Evolutionary conservation across 225 moss, liverwort and hornwort species (phyloP).

Genomic region (Marchantia paleacea): DNA sequence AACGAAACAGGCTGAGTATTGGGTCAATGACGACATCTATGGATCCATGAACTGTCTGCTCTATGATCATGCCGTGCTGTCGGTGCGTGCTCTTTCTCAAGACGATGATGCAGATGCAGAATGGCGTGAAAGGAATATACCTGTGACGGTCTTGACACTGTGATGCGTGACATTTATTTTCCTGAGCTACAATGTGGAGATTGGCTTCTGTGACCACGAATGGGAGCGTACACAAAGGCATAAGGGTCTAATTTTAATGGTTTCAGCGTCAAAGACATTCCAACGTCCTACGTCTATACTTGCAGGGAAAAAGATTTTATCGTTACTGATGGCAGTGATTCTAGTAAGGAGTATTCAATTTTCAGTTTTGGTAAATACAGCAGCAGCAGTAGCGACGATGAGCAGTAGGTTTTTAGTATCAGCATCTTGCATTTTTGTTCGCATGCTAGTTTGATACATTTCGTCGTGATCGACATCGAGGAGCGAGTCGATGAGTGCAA

Average conservation of each 20-base stretch:
- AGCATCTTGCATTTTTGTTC: constrained; percentile 25
- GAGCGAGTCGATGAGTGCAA: background rate
- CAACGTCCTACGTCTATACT: constrained; percentile 10
- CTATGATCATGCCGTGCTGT: constrained; percentile 26
- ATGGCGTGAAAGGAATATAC: constrained; percentile 10
- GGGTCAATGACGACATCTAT: constrained; percentile 40
- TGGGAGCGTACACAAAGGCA: constrained; percentile 44
- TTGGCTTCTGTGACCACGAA: constrained; percentile 40
- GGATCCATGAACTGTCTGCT: constrained; percentile 45
- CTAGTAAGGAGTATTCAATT: constrained; percentile 21
- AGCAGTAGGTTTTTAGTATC: constrained; percentile 9
- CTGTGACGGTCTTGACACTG: constrained; percentile 34
- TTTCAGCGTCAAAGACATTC: constrained; percentile 26
- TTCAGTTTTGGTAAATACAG: constrained; percentile 19
- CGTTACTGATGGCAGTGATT: constrained; percentile 3
- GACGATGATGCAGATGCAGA: background rate
- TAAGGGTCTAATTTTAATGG: constrained; percentile 37
- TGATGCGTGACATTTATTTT: constrained; percentile 27
- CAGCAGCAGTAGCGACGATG: constrained; percentile 30
- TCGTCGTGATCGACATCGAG: no score
- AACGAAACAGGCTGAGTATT: constrained; percentile 34
- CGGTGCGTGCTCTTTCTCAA: no score
- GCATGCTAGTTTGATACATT: background rate
- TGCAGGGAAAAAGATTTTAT: background rate
- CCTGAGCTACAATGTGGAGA: constrained; percentile 32